A percentile compares a stretch with the other conserved stretches of the same genome.
phyloP scores from a whole-genome alignment of 768 basidiomycete species.

The Chiua virens region DNA sequence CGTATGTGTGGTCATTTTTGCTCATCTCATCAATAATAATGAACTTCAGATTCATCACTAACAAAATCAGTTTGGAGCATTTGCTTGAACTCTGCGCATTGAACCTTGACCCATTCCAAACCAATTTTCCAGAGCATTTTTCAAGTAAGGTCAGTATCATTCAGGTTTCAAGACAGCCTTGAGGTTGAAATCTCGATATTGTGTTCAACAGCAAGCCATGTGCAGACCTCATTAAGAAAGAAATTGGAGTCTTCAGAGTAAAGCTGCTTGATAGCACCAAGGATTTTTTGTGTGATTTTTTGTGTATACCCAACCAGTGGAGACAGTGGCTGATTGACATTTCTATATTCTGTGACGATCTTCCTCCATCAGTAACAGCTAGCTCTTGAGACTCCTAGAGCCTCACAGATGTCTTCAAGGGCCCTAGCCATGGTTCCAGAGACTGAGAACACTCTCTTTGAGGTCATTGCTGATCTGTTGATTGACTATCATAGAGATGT shows the following conservation, averaged over 20 bases:
- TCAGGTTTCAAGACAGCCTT: constrained; percentile 17
- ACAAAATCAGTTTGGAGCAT: constrained; percentile 5
- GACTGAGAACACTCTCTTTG: too few species aligned
- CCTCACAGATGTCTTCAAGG: not conserved
- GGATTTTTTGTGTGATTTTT: constrained; percentile 15
- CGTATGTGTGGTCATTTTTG: constrained; percentile 21
- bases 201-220: constrained; percentile 23
- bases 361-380: constrained; percentile 28
- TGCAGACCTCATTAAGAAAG: constrained; percentile 1
- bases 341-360: constrained; percentile 20
- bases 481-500: too few species aligned
- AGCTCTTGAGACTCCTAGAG: constrained; percentile 16
- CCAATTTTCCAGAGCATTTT: constrained; percentile 2
- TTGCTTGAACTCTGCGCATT: not conserved
- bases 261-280: constrained; percentile 22
- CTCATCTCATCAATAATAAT: constrained; percentile 10
- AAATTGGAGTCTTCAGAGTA: constrained; percentile 3
- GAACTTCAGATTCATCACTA: too few species aligned
- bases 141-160: not conserved
- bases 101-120: not conserved
- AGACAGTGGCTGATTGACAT: constrained; percentile 15
- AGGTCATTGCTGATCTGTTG: too few species aligned
- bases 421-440: not conserved
- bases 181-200: constrained; percentile 18
- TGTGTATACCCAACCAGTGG: constrained; percentile 19